Evolutionary conservation across 495 filamentous ascomycete species (phyloP), one percentile per base, ranked within the genome.

Genomic region (Cairneyella variabilis): DNA sequence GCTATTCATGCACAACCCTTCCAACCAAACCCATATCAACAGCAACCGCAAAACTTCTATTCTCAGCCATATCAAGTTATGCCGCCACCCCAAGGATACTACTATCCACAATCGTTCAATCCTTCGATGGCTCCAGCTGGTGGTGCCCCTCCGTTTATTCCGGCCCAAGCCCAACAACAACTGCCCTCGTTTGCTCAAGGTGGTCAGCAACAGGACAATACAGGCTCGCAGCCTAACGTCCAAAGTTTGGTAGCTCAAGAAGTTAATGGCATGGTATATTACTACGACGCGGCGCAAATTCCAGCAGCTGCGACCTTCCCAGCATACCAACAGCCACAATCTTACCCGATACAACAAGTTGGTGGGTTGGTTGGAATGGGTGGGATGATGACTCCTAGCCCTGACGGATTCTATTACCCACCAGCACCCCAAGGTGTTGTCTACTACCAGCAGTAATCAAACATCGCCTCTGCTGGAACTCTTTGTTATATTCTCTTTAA

Each of bases 191-290:
- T 76, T 18, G 59, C 67, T 6, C 62, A 72, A 25, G 14, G n/a
- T 59, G 52, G 61, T 48, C 67, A 84, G 56, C 63, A 65, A 62
- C 58, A 70, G 52, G 60, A 66, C 48, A 60, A 76, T 61, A 65
- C 73, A 40, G 68, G 79, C 62, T 57, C 75, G 65, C 63, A 68
- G 44, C 27, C 41, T 1, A 54, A 56, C 17, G 51, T 57, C 1
- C 69, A 82, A 50, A 85, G 81, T 58, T 86, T 89, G 23, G 86
- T 97, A 43, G 89, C 90, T 2, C 91, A 96, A 64, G 93, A 97
- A 70, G 80, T 83, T 57, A 91, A 92, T 57, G 93, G 95, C 41
- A 97, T 91, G 74, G 90, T 96, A 3, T 97, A 96, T 67, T 99
- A 96, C 66, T 91, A 90, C 53, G 85, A 95, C 62, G 76, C 86